phyloP scores from a whole-genome alignment of 1,139 yeast genomes.

The Groenewaldozyma auringiensis region DNA sequence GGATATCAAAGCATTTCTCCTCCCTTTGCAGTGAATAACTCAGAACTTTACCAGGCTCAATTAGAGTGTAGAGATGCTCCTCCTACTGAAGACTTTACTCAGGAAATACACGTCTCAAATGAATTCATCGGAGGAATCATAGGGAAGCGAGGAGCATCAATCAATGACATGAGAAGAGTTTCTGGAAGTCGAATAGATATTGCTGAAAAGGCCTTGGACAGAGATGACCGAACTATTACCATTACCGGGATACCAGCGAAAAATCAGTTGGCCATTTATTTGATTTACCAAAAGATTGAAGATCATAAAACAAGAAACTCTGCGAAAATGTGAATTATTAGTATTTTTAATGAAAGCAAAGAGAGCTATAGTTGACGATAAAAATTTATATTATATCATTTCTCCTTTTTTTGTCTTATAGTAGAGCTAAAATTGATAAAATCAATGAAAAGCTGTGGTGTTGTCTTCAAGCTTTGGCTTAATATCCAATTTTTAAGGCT shows the following conservation, averaged over 20 bases:
- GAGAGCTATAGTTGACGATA: no score
- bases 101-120: slow-evolving; percentile 70
- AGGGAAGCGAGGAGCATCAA: slow-evolving; percentile 80
- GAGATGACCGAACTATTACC: slow-evolving; percentile 48
- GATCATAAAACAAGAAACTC: slow-evolving; percentile 38
- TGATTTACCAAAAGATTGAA: slow-evolving; percentile 71
- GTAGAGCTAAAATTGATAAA: slow-evolving; percentile 67
- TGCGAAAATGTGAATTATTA: neutral
- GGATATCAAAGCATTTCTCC: slow-evolving; percentile 2
- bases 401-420: slow-evolving; percentile 1
- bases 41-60: slow-evolving; percentile 17
- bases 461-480: slow-evolving; percentile 41
- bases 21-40: slow-evolving; percentile 6
- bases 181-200: slow-evolving; percentile 66
- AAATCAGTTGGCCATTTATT: slow-evolving; percentile 67
- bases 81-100: slow-evolving; percentile 46
- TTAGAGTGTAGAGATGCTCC: slow-evolving; percentile 21
- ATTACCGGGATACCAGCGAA: slow-evolving; percentile 63
- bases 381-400: no score
- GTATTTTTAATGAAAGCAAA: neutral
- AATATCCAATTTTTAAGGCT: slow-evolving; percentile 58
- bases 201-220: slow-evolving; percentile 9
- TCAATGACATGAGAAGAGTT: slow-evolving; percentile 63
- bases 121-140: slow-evolving; percentile 76
- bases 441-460: slow-evolving; percentile 62